Conservation (phyloP, 2,329 filamentous ascomycete genomes). For the Cladorrhinum sp. region DNA sequence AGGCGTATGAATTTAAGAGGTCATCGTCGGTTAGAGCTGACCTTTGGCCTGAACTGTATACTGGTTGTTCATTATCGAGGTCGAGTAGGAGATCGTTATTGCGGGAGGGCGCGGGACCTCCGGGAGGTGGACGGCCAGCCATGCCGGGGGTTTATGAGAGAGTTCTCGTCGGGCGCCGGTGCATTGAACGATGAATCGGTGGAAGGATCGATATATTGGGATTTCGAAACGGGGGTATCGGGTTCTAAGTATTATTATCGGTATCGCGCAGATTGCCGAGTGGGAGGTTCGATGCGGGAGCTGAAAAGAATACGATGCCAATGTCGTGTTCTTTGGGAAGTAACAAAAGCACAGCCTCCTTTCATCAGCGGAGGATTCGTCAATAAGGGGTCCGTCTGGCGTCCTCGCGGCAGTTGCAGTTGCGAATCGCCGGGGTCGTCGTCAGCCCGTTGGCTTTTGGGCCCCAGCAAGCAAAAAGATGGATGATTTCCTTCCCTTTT, state of each 20-base stretch:
- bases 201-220: not conserved
- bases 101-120: constrained; percentile 46
- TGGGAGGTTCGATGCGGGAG: not conserved
- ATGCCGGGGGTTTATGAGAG: constrained; percentile 46
- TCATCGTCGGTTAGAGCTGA: constrained; percentile 71
- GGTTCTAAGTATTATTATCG: not conserved
- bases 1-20: constrained; percentile 70
- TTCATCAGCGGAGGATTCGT: constrained; percentile 18
- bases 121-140: constrained; percentile 57
- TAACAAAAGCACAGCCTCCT: constrained; percentile 22
- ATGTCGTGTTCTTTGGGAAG: constrained; percentile 9
- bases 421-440: not conserved
- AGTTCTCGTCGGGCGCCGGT: not conserved
- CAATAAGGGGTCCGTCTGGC: not conserved
- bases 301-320: constrained; percentile 9
- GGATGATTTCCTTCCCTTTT: not conserved
- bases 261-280: not conserved
- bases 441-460: not conserved
- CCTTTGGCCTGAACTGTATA: constrained; percentile 72
- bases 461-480: not conserved
- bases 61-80: constrained; percentile 66
- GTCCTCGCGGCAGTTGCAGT: not conserved
- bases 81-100: constrained; percentile 67
- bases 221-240: not conserved
- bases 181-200: constrained; percentile 12